A percentile compares a stretch with the other conserved stretches of the same genome.
These are phyloP conservation scores for Holtermanniella nyarrowii DNA, from an alignment of 768 basidiomycete genomes.

Conservation along the genomic window DNA sequence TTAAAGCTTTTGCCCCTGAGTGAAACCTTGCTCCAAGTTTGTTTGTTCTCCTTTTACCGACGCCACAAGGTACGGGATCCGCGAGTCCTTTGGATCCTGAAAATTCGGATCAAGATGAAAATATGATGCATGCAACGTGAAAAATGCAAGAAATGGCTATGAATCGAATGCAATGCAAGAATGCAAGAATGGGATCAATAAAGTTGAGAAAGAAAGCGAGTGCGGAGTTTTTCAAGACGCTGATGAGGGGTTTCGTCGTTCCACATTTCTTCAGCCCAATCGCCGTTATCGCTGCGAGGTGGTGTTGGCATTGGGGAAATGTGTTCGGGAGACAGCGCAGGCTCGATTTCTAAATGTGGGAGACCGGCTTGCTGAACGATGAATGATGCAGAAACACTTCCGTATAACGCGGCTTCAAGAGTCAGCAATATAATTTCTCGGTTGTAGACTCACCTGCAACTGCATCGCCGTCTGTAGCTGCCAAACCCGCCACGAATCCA, in stretches of 20 bases:
- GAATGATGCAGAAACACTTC: constrained; percentile 30
- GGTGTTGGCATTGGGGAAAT: neutral
- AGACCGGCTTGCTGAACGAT: constrained; percentile 30
- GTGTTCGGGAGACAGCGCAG: neutral
- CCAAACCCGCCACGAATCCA: constrained; percentile 26
- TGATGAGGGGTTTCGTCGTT: neutral
- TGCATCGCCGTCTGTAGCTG: constrained; percentile 9
- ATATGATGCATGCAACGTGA: too few relatives aligned
- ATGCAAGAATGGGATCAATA: too few relatives aligned
- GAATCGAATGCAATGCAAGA: too few relatives aligned
- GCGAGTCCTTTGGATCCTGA: too few relatives aligned
- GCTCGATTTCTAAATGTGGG: constrained; percentile 8
- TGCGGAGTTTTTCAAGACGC: neutral
- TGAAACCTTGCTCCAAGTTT: too few relatives aligned
- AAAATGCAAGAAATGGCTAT: too few relatives aligned
- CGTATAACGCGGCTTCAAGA: constrained; percentile 27
- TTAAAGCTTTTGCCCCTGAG: too few relatives aligned
- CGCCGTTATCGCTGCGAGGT: neutral
- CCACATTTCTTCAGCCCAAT: neutral
- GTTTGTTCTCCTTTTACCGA: too few relatives aligned
- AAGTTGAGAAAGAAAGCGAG: too few relatives aligned
- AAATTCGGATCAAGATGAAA: too few relatives aligned
- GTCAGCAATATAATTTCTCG: neutral
- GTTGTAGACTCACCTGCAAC: constrained; percentile 18
- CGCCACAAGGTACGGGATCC: too few relatives aligned